Evolutionary conservation across 345 rosid genomes (phyloP).

Genomic region (Populus simonii): DNA sequence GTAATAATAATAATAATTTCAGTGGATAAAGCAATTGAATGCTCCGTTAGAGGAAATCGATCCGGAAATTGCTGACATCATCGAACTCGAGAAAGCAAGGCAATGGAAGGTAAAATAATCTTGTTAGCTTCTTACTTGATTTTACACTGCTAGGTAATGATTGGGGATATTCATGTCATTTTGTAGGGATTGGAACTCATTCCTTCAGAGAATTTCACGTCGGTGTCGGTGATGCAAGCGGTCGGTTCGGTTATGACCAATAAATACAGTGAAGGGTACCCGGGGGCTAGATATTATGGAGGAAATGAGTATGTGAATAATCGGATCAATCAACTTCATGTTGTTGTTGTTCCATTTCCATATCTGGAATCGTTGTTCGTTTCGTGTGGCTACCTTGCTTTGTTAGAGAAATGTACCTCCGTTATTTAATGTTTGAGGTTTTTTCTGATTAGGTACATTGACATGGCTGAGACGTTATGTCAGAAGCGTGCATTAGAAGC

Average conservation of each 20-base stretch:
- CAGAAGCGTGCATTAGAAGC: constrained; percentile 92
- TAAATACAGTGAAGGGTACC: constrained; percentile 96
- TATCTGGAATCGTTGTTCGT: background rate
- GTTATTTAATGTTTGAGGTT: constrained; percentile 6
- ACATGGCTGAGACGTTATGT: constrained; percentile 88
- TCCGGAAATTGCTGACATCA: constrained; percentile 85
- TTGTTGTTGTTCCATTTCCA: background rate
- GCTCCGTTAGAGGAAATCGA: constrained; percentile 73
- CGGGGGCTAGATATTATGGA: constrained; percentile 94
- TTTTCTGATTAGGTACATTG: constrained; percentile 62
- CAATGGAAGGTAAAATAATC: constrained; percentile 77
- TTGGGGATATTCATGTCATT: background rate
- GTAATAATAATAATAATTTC: constrained; percentile 2
- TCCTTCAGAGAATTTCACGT: constrained; percentile 94
- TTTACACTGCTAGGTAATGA: no score
- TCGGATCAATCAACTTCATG: background rate
- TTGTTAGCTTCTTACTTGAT: no score
- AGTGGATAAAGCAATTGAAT: constrained; percentile 91
- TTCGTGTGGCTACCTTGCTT: background rate
- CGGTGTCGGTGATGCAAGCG: constrained; percentile 91
- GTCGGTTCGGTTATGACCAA: constrained; percentile 97
- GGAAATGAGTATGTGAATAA: constrained; percentile 72
- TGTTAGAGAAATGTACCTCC: background rate
- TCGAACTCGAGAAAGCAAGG: constrained; percentile 96
- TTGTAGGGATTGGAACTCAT: constrained; percentile 85